Percentiles rank a stretch among this genome's conserved stretches.
These are phyloP conservation scores for Cladosporium oxysporum DNA, from an alignment of 2,329 filamentous ascomycete species.

Conservation along the genomic window DNA sequence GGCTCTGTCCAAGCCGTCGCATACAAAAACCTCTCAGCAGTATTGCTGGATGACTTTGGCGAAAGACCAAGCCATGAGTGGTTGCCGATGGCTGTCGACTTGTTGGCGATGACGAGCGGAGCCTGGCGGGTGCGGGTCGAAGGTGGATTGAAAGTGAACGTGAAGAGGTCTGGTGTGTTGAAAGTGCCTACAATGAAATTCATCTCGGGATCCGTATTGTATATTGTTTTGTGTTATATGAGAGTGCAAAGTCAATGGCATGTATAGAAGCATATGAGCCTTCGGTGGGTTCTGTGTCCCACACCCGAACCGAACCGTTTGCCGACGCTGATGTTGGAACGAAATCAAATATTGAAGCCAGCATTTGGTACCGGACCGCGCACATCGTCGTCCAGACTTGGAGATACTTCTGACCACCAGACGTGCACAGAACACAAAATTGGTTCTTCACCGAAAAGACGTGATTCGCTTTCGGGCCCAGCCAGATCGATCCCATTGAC, in stretches of 20 bases:
- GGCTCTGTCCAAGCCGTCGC: slow-evolving; percentile 40
- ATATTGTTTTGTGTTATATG: background rate
- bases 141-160: slow-evolving; percentile 34
- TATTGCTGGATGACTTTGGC: background rate
- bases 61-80: slow-evolving; percentile 41
- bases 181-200: slow-evolving; percentile 41
- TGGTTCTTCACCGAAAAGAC: too few relatives aligned
- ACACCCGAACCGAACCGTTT: slow-evolving; percentile 2
- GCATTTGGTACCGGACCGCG: background rate
- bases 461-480: too few relatives aligned
- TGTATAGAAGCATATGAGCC: background rate
- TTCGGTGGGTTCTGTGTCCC: background rate
- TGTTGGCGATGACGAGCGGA: slow-evolving; percentile 29
- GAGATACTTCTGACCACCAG: background rate
- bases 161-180: slow-evolving; percentile 36
- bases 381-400: background rate
- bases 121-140: slow-evolving; percentile 13
- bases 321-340: background rate
- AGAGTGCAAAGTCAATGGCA: background rate
- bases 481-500: too few relatives aligned
- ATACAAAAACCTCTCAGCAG: slow-evolving; percentile 33
- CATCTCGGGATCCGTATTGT: slow-evolving; percentile 26
- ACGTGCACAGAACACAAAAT: too few relatives aligned
- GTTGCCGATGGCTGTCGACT: slow-evolving; percentile 35
- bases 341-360: background rate